Evolutionary conservation across 495 filamentous ascomycete genomes (phyloP).

Genomic region (Aspergillus cristatus): DNA sequence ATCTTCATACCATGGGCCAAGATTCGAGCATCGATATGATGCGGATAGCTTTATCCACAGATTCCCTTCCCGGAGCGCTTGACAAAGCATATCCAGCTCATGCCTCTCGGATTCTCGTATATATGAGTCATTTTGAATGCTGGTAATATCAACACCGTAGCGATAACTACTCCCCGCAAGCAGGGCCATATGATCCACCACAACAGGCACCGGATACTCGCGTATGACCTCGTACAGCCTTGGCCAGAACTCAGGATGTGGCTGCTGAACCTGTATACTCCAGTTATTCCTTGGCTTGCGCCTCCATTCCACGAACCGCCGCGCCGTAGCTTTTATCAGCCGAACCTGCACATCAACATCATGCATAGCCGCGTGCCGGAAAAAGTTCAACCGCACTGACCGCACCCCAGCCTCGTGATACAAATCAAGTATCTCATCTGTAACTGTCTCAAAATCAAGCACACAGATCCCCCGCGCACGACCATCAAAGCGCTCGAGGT

Average conservation of each 20-base stretch:
- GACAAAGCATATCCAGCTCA: not conserved
- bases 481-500: conserved; percentile 1
- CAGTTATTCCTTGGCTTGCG: not conserved
- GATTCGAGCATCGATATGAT: conserved; percentile 3
- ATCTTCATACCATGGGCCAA: not conserved
- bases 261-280: conserved; percentile 4
- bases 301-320: conserved; percentile 1
- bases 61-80: conserved; percentile 1
- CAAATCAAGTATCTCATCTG: conserved; percentile 2
- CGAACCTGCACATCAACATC: not conserved
- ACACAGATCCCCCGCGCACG: conserved; percentile 3
- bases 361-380: conserved; percentile 1
- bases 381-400: conserved; percentile 4
- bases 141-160: not conserved
- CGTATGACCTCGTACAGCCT: not conserved
- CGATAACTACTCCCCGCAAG: conserved; percentile 2
- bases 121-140: conserved; percentile 1
- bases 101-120: not conserved
- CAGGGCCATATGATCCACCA: conserved; percentile 7
- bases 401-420: conserved; percentile 5
- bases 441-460: conserved; percentile 3
- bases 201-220: conserved; percentile 1
- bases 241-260: conserved; percentile 3
- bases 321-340: conserved; percentile 1
- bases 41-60: conserved; percentile 5